These are phyloP conservation scores for Arctium lappa DNA, from an alignment of 129 eudicot species.

Conservation along the genomic window DNA sequence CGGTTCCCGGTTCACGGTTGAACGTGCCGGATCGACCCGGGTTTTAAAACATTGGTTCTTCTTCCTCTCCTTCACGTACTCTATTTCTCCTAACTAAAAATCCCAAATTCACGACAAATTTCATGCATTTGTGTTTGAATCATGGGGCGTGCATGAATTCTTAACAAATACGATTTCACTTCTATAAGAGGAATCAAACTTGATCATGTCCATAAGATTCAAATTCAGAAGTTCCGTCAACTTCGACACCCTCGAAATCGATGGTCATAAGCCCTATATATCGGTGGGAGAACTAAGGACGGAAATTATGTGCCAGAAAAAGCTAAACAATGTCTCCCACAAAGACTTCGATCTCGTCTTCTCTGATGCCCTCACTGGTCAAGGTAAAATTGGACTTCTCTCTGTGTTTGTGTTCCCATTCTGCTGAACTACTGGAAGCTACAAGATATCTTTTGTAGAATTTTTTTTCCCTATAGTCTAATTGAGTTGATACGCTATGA, in stretches of 20 bases:
- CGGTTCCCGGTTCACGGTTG: too few relatives aligned
- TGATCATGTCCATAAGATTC: conserved; percentile 43
- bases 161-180: background rate
- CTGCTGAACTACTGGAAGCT: background rate
- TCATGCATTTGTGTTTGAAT: background rate
- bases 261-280: conserved; percentile 29
- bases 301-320: conserved; percentile 28
- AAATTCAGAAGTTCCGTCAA: conserved; percentile 51
- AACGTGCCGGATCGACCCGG: too few relatives aligned
- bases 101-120: background rate
- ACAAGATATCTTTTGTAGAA: background rate
- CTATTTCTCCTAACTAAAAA: background rate
- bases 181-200: background rate
- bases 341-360: conserved; percentile 51
- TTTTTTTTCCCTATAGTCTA: background rate
- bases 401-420: background rate
- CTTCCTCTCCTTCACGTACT: background rate
- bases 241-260: conserved; percentile 42
- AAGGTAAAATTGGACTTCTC: conserved; percentile 26
- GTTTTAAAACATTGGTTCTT: background rate
- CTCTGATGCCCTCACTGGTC: conserved; percentile 43
- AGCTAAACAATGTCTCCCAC: conserved; percentile 27
- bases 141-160: background rate
- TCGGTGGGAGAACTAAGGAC: conserved; percentile 41
- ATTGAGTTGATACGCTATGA: background rate